These are phyloP conservation scores for Paramecium sonneborni DNA, from an alignment of 73 alveolate genomes.

Conservation along the genomic window DNA sequence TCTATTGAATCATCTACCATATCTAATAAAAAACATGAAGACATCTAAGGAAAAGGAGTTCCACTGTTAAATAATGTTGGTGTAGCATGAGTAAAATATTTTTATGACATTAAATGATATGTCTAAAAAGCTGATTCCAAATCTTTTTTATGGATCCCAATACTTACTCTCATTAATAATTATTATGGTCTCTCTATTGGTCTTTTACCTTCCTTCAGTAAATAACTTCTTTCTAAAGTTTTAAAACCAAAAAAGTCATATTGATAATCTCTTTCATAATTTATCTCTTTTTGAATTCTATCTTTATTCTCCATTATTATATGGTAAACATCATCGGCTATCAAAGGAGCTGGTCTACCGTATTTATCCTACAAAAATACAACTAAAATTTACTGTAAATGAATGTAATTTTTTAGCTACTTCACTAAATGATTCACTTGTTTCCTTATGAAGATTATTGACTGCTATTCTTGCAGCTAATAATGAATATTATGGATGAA, in stretches of 20 bases:
- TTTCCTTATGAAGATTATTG: conserved; percentile 90
- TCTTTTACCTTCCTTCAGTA: conserved; percentile 76
- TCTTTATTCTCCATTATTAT: conserved; percentile 82
- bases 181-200: conserved; percentile 90
- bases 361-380: conserved; percentile 54
- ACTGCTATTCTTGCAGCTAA: conserved; percentile 96
- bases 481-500: conserved; percentile 92
- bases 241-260: conserved; percentile 97
- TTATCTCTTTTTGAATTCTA: conserved; percentile 75
- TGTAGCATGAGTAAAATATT: conserved; percentile 94
- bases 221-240: conserved; percentile 93
- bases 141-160: conserved; percentile 86
- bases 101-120: conserved; percentile 83
- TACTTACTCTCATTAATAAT: conserved; percentile 86
- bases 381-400: conserved; percentile 24
- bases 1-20: conserved; percentile 91
- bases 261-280: conserved; percentile 83
- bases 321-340: conserved; percentile 79
- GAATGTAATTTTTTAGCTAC: conserved; percentile 56
- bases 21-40: conserved; percentile 84
- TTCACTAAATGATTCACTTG: conserved; percentile 79
- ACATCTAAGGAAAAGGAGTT: conserved; percentile 93
- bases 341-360: conserved; percentile 77
- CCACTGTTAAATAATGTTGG: conserved; percentile 97
- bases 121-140: conserved; percentile 81